Base-by-base conservation (phyloP, 495 filamentous ascomycete genomes). In the Echria macrotheca region DNA sequence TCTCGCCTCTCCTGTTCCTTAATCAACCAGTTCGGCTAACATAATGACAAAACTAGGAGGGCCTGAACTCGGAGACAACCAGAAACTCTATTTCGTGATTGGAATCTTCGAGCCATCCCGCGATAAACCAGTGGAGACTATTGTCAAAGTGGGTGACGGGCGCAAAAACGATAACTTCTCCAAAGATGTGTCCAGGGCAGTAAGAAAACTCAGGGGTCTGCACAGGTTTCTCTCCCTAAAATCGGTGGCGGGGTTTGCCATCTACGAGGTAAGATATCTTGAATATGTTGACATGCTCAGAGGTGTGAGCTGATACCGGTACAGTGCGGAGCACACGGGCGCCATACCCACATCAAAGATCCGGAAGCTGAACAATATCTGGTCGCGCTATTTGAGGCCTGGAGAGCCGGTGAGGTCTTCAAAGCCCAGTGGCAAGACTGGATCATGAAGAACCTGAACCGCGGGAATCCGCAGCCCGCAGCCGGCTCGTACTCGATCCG, bases 381-480 rank as follows among this genome's bases (percentile, higher is more conserved):
- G 14, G 2, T 2, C 5, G 18, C 36, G 3, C 14, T 39, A n/a
- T 39, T 7, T 11, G n/a, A n/a, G n/a, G n/a, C n/a, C n/a, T n/a
- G n/a, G n/a, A n/a, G n/a, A n/a, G n/a, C n/a, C n/a, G n/a, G n/a
- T n/a, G n/a, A n/a, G n/a, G n/a, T n/a, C n/a, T n/a, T n/a, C n/a
- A n/a, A n/a, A n/a, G n/a, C n/a, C n/a, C n/a, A n/a, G n/a, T n/a
- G n/a, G n/a, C 14, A 39, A 39, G 36, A 39, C 36, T 39, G 36
- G 36, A 39, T 39, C 36, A 39, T 39, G 36, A 18, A 39, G 36
- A 39, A 39, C 14, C 36, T 39, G 5, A 39, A 39, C 36, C 36
- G 36, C 4, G 36, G 36, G 11, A 2, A 39, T 18, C 11, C 14
- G 14, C 36, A 39, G 36, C 36, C 36, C 3, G 36, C 14, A 4